These are phyloP conservation scores for Rickenella mellea DNA, from an alignment of 768 basidiomycete genomes.

Conservation along the genomic window DNA sequence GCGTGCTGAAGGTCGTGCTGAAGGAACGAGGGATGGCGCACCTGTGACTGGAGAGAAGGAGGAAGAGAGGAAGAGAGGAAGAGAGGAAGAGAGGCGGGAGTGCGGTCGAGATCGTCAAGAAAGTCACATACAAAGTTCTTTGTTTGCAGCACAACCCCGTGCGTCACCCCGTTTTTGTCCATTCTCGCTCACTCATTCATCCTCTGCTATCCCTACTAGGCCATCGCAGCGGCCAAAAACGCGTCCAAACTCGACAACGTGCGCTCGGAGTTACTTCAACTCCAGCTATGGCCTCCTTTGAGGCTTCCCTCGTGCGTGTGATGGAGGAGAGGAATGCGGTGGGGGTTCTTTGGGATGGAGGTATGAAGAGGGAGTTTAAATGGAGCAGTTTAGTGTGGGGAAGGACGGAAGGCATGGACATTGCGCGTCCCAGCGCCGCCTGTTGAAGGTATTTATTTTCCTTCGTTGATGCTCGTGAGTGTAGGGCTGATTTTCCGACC, in stretches of 20 bases:
- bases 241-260: constrained; percentile 70
- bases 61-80: too few relatives aligned
- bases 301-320: constrained; percentile 69
- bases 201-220: constrained; percentile 55
- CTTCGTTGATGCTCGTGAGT: neutral
- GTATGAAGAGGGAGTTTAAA: constrained; percentile 67
- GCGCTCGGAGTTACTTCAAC: constrained; percentile 54
- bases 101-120: constrained; percentile 70
- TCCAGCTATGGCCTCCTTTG: constrained; percentile 68
- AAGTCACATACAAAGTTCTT: constrained; percentile 63
- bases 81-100: too few relatives aligned
- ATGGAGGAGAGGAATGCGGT: constrained; percentile 62
- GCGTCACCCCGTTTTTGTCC: constrained; percentile 27
- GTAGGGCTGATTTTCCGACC: neutral
- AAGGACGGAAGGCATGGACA: constrained; percentile 51
- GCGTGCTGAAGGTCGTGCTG: too few relatives aligned
- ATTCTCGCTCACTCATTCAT: neutral
- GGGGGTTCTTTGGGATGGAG: constrained; percentile 75
- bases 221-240: constrained; percentile 63
- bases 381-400: constrained; percentile 77
- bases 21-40: too few relatives aligned
- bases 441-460: neutral
- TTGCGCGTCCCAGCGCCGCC: constrained; percentile 44
- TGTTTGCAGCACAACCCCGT: constrained; percentile 92
- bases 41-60: too few relatives aligned